Evolutionary conservation across 306 rosid genomes (phyloP).

Genomic region (Sophora flavescens): DNA sequence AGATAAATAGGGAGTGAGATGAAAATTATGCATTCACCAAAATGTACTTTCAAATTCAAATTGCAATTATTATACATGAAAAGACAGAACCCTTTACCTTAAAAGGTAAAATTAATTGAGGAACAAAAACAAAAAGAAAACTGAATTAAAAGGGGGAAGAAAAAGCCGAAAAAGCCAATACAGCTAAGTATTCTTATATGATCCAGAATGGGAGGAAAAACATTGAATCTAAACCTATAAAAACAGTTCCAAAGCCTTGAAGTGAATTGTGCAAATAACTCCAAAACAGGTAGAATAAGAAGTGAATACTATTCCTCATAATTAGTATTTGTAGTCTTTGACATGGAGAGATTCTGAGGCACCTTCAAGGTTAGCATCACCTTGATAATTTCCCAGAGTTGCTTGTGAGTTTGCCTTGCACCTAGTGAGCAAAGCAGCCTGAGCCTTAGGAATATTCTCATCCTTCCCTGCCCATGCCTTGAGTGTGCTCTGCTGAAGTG

Average conservation of each 20-base stretch:
- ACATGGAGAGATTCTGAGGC: constrained; percentile 82
- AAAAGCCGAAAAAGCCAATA: too few species aligned
- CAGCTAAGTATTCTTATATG: too few species aligned
- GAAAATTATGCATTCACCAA: too few species aligned
- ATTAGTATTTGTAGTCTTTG: constrained; percentile 65
- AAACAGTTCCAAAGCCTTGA: constrained; percentile 13
- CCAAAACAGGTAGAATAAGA: constrained; percentile 31
- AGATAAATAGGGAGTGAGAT: too few species aligned
- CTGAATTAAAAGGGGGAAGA: too few species aligned
- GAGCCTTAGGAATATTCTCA: constrained; percentile 67
- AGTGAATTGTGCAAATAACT: constrained; percentile 28
- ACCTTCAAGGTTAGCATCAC: constrained; percentile 72
- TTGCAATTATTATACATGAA: too few species aligned
- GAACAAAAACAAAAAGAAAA: too few species aligned
- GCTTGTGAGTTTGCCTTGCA: constrained; percentile 88
- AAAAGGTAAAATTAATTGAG: too few species aligned
- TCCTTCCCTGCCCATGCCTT: constrained; percentile 83
- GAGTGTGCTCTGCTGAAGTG: constrained; percentile 89
- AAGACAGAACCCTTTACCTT: too few species aligned
- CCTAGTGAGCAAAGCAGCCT: constrained; percentile 73
- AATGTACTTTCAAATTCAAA: too few species aligned
- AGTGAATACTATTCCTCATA: not conserved
- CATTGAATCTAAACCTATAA: too few species aligned
- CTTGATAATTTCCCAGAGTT: constrained; percentile 78
- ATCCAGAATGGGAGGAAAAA: too few species aligned